Evolutionary conservation across 768 basidiomycete genomes (phyloP).

Genomic region (Phanerochaete sordida): DNA sequence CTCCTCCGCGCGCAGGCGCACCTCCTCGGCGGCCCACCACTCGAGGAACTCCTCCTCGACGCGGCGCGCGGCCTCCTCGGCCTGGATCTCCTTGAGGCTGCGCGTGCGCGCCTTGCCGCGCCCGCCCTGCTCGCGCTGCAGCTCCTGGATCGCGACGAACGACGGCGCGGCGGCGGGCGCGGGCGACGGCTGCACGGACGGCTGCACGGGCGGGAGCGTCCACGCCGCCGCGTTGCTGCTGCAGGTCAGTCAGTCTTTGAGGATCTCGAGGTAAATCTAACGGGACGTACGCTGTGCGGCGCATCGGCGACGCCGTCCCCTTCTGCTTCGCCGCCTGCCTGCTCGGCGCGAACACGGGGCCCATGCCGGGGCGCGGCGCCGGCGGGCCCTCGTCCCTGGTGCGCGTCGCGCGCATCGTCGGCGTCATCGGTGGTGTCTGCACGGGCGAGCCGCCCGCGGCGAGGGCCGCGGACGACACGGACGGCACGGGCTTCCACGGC

Average conservation of each 20-base stretch:
- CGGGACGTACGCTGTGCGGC: conserved; percentile 49
- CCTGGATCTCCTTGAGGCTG: conserved; percentile 80
- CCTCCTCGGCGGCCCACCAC: conserved; percentile 90
- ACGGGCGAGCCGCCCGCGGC: not conserved
- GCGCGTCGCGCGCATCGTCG: conserved; percentile 21
- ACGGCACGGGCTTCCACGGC: conserved; percentile 9
- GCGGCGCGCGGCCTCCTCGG: conserved; percentile 67
- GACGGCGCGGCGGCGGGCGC: conserved; percentile 34
- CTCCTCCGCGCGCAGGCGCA: conserved; percentile 55
- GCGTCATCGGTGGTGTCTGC: conserved; percentile 18
- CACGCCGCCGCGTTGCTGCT: conserved; percentile 48
- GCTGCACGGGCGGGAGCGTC: conserved; percentile 53
- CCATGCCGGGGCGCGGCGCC: conserved; percentile 40
- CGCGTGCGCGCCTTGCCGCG: conserved; percentile 41
- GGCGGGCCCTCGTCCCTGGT: conserved; percentile 5
- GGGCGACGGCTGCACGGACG: conserved; percentile 32
- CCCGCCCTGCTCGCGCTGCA: conserved; percentile 57
- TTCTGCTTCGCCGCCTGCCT: conserved; percentile 35
- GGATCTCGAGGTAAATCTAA: not conserved
- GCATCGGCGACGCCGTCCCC: conserved; percentile 28
- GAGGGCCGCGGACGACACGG: not conserved
- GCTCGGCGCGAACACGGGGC: conserved; percentile 63
- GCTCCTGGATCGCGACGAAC: conserved; percentile 80
- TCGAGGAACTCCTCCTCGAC: conserved; percentile 77
- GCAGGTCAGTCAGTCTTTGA: not conserved